Evolutionary conservation across 164 flowering plant species (phyloP).

Genomic region (Tetrastigma voinierianum): DNA sequence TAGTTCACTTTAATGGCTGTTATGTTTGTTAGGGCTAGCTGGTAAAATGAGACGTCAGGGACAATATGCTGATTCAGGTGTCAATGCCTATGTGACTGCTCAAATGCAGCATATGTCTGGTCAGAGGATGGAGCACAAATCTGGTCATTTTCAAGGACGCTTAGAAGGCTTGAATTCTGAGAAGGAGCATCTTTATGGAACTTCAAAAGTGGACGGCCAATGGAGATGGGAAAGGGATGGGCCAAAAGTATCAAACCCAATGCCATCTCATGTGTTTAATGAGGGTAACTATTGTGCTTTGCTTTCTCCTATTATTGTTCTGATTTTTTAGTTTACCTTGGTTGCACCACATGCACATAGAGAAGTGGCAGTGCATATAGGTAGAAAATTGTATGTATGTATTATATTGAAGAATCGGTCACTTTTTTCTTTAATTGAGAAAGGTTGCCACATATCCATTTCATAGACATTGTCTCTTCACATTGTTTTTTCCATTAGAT

Average conservation of each 20-base stretch:
- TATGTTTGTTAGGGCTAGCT: neutral
- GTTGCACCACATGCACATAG: too few species aligned
- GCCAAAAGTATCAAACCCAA: slow-evolving; percentile 19
- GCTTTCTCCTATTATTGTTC: neutral
- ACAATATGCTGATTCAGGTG: slow-evolving; percentile 28
- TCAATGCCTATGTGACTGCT: slow-evolving; percentile 21
- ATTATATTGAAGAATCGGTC: too few species aligned
- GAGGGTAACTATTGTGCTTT: slow-evolving; percentile 21
- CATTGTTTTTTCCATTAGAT: too few species aligned
- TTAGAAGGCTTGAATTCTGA: slow-evolving; percentile 29
- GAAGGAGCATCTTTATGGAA: slow-evolving; percentile 18
- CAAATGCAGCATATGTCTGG: slow-evolving; percentile 27
- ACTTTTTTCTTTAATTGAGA: too few species aligned
- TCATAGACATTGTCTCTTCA: too few species aligned
- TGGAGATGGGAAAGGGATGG: slow-evolving; percentile 39
- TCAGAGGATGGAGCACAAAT: slow-evolving; percentile 27
- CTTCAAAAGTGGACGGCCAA: slow-evolving; percentile 26
- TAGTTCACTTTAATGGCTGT: neutral
- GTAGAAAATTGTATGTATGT: too few species aligned
- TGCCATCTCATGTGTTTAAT: slow-evolving; percentile 20
- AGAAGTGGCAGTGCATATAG: too few species aligned
- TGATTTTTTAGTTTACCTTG: neutral
- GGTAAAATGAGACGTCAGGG: slow-evolving; percentile 32
- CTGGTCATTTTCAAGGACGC: slow-evolving; percentile 25
- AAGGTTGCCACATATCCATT: too few species aligned